Base-by-base conservation (phyloP, 495 filamentous ascomycete species). In the Penicillium atrosanguineum region DNA sequence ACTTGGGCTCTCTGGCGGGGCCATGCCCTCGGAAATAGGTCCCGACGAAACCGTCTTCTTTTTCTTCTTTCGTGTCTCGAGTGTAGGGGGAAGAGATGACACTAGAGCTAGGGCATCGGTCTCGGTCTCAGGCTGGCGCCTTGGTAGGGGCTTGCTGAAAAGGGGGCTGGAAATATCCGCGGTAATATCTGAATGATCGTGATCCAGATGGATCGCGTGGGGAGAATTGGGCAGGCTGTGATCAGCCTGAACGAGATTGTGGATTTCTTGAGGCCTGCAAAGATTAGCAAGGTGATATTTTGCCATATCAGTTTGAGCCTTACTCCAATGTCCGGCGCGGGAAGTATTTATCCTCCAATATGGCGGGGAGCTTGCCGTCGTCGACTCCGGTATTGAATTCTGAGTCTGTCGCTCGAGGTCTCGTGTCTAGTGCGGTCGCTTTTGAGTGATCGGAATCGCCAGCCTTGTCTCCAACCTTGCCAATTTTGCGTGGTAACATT, bases 321-420 rank as follows among this genome's bases (percentile, higher is more conserved):
- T 77, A 95, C 89, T 85, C 88, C 53, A 94, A 70, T 3, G 89
- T 92, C 51, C 73, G 75, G 50, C 90, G 75, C 15, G 87, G 87
- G 60, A 83, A 95, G 36, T 71, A 72, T 69, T 91, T 94, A 63
- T 89, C 86, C 69, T 98, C 94, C 46, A 84, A 65, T 45, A 98
- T 96, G 0, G 87, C 83, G 7, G 93, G 89, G 49, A 98, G 68
- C 57, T 79, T 79, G 28, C 86, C 87, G 58, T 89, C 85, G 63
- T 57, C 82, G 19, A 46, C 7, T 1, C 28, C 56, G 5, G 46
- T 12, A 45, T 43, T 52, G 6, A 49, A 44, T 18, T 66, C 61
- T 15, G 40, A n/a, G 15, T 56, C 53, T 12, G 46, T 49, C 5
- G 37, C 37, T 36, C 60, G 54, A 6, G 51, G 56, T 29, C 56